Conservation (phyloP, 179 eudicot species). For the Beta corolliflora region DNA sequence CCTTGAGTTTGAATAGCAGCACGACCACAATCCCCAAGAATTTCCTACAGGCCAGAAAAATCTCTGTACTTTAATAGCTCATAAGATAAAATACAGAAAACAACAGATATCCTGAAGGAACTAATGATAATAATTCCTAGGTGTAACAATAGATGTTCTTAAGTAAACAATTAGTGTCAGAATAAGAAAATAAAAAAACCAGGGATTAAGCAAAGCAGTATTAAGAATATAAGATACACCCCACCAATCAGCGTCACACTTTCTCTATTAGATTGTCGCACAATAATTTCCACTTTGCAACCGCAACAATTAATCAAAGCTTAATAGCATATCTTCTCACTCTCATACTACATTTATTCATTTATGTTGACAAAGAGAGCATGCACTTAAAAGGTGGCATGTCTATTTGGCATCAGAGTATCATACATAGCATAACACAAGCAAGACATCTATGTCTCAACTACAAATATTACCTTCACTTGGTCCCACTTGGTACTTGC, state of each 20-base stretch:
- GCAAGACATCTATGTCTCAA: not conserved
- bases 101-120: not conserved
- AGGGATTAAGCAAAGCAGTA: constrained; percentile 7
- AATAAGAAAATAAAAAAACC: not conserved
- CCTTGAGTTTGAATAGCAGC: constrained; percentile 99
- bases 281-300: not conserved
- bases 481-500: constrained; percentile 96
- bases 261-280: not conserved
- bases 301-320: not conserved
- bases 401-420: not conserved
- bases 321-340: not conserved
- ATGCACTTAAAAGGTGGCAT: not conserved
- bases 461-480: constrained; percentile 65
- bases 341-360: not conserved
- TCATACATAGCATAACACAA: not conserved
- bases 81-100: not conserved
- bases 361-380: not conserved
- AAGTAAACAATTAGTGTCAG: not conserved
- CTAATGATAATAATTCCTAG: not conserved
- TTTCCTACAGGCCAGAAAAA: constrained; percentile 54
- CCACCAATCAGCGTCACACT: not conserved
- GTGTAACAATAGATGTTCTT: not conserved
- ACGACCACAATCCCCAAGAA: constrained; percentile 93
- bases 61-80: not conserved
- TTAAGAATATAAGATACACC: not conserved